Evolutionary conservation across 805 yeast genomes (phyloP), one percentile per base, ranked within the genome.

Genomic region (Cyberlindnera nakhonratchasimensis): DNA sequence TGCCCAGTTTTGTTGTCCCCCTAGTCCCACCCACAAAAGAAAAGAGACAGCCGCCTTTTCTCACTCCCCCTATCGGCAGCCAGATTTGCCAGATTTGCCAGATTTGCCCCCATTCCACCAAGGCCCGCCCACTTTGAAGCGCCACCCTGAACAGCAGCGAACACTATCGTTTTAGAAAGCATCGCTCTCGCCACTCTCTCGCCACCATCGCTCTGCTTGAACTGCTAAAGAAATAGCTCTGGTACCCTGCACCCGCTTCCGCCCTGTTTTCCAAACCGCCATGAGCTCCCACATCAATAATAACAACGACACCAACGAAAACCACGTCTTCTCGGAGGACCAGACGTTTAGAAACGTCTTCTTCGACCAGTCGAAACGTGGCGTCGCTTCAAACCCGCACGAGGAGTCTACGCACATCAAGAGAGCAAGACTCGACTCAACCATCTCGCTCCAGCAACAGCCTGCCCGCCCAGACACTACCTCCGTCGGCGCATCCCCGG

Each of bases 271-370:
- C n/a, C n/a, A n/a, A n/a, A n/a, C n/a, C n/a, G n/a, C 9, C 23
- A 69, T 68, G 72, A 65, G 58, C 47, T 62, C 70, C 6, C 71
- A 65, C 41, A 39, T 63, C 25, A 66, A 69, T 43, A 65, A 69
- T 46, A 56, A 54, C 40, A 24, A 67, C 17, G 63, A 64, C 40
- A 10, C 41, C 39, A 64, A 66, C 42, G 67, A 67, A 33, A 47
- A 48, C 37, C 69, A 66, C 43, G 49, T 60, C 29, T 56, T 57
- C 37, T 52, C 61, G 3, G 67, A 65, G 42, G 59, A 59, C 37
- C 59, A 59, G 38, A 55, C 57, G 48, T 50, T 59, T 42, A 50
- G 43, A 28, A 40, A 20, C 21, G 59, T 53, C 32, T 58, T 56
- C 46, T 59, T 55, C 32, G 62, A 54, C 39, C 47, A 47, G 43